These are phyloP conservation scores for Fonsecaea pedrosoi DNA, from an alignment of 2,329 filamentous ascomycete genomes.

Conservation along the genomic window DNA sequence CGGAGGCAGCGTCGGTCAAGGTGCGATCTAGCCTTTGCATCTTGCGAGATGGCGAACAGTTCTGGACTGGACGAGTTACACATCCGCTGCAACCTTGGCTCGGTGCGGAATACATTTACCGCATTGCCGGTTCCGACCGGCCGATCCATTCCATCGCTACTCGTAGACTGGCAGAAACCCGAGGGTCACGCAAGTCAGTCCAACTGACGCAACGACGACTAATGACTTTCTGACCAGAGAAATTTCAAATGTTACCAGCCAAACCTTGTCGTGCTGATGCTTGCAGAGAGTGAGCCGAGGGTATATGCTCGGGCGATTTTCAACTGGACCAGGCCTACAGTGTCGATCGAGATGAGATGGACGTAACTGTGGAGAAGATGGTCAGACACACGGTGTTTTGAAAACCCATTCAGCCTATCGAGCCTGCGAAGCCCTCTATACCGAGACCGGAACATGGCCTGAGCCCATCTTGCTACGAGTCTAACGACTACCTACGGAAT, in stretches of 20 bases:
- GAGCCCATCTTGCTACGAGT: neutral
- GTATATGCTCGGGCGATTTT: conserved; percentile 13
- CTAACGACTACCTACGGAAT: neutral
- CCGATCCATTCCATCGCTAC: neutral
- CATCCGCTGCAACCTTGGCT: neutral
- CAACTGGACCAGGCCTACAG: neutral
- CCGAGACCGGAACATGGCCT: neutral
- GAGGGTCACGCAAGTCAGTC: conserved; percentile 8
- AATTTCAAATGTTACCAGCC: neutral
- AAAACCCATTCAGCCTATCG: neutral
- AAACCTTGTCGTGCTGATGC: conserved; percentile 12
- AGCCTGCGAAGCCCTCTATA: neutral
- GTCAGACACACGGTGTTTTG: neutral
- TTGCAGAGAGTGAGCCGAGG: conserved; percentile 13
- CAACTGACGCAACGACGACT: neutral
- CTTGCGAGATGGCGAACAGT: neutral
- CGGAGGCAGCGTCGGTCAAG: conserved; percentile 11
- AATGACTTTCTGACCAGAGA: neutral
- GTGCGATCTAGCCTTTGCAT: neutral
- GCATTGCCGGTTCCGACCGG: conserved; percentile 1
- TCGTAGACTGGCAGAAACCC: neutral
- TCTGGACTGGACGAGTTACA: neutral
- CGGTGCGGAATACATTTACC: conserved; percentile 4
- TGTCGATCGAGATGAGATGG: conserved; percentile 3
- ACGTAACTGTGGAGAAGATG: neutral